These are phyloP conservation scores for sweet orange (Citrus sinensis) DNA, from an alignment of 345 rosid species.

Conservation along the genomic window DNA sequence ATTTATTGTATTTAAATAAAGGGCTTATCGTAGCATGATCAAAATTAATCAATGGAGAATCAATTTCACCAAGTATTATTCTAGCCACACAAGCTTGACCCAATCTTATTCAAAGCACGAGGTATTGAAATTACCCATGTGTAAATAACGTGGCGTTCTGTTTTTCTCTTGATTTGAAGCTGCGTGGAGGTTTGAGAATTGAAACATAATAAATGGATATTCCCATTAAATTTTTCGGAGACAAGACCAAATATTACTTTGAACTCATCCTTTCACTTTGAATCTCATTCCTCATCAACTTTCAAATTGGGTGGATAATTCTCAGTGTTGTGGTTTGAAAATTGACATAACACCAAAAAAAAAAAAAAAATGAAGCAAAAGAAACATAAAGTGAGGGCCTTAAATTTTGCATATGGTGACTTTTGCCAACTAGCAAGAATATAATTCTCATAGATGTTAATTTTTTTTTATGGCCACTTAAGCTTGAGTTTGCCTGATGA, in stretches of 20 bases:
- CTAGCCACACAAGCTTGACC: background rate
- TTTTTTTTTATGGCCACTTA: no score
- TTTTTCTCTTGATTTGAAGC: background rate
- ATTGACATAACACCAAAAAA: background rate
- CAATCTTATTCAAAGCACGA: background rate
- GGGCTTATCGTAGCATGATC: background rate
- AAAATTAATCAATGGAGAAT: background rate
- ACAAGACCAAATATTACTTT: constrained; percentile 10
- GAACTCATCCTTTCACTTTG: constrained; percentile 20
- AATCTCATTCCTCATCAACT: constrained; percentile 12
- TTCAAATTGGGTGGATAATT: background rate
- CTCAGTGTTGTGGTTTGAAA: background rate
- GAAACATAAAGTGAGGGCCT: background rate
- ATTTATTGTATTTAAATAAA: background rate
- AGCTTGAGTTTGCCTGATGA: no score
- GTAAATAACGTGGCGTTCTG: no score
- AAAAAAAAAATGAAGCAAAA: background rate
- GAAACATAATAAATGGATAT: background rate
- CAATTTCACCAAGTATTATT: background rate
- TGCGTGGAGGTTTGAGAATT: background rate
- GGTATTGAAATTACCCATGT: background rate
- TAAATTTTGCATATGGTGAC: background rate
- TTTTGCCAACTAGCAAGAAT: constrained; percentile 4
- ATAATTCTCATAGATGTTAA: background rate
- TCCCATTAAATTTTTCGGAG: background rate